These are phyloP conservation scores for Cadophora gregata DNA, from an alignment of 2,329 filamentous ascomycete species.

Conservation along the genomic window DNA sequence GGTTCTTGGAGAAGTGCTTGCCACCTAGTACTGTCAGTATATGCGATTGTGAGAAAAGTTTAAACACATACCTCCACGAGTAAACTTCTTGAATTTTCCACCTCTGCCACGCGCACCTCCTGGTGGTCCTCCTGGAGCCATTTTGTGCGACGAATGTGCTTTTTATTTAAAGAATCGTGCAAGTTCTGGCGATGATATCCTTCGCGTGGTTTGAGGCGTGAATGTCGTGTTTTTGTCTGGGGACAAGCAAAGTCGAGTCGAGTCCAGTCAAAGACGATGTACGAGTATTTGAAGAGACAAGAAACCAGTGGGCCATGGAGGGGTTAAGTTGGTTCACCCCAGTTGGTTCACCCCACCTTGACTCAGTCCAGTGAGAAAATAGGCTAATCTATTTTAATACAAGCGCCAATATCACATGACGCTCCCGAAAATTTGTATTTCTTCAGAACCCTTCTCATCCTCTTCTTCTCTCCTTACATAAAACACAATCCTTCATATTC, in stretches of 20 bases:
- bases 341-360: slow-evolving; percentile 8
- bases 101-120: slow-evolving; percentile 68
- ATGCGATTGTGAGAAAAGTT: background rate
- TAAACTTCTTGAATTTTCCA: slow-evolving; percentile 94
- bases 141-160: slow-evolving; percentile 36
- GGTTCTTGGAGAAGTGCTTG: slow-evolving; percentile 92
- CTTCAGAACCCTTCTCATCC: slow-evolving; percentile 18
- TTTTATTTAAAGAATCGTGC: background rate
- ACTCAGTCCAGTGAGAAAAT: background rate
- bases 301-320: slow-evolving; percentile 22
- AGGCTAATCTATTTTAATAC: background rate
- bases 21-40: slow-evolving; percentile 65
- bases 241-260: slow-evolving; percentile 15
- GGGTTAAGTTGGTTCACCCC: too few relatives aligned
- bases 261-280: slow-evolving; percentile 29
- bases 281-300: slow-evolving; percentile 27
- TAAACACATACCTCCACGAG: slow-evolving; percentile 75
- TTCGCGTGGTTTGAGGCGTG: background rate
- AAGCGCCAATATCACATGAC: slow-evolving; percentile 26
- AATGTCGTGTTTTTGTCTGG: background rate
- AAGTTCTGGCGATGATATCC: background rate
- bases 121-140: slow-evolving; percentile 56
- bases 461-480: slow-evolving; percentile 48
- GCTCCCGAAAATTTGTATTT: slow-evolving; percentile 24
- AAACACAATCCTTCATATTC: slow-evolving; percentile 66